Evolutionary conservation across 495 filamentous ascomycete species (phyloP), one percentile per base, ranked within the genome.

Genomic region (Xylaria acuta): DNA sequence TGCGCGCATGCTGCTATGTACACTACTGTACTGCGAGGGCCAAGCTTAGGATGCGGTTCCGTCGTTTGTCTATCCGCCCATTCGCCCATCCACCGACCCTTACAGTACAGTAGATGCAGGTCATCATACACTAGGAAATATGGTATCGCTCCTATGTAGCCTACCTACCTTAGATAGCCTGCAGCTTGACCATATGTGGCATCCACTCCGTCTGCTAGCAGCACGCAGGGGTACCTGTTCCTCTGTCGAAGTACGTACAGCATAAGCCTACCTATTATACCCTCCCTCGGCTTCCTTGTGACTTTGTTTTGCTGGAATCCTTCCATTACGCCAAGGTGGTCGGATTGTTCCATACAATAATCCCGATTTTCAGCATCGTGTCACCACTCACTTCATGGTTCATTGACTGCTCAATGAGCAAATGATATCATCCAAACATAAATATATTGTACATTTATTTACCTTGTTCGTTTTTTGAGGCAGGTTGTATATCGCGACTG

Each of bases 31-130:
- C 32, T 59, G 3, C 58, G 1, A 5, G 8, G 58, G 58, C 58
- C 58, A 60, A 60, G 58, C 58, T 38, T 60, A 60, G 58, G 58
- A 60, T 60, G 18, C 34, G 41, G 40, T 47, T n/a, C 63, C 12
- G 11, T 65, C 63, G 41, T 16, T 47, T 41, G 63, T 65, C 41
- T 22, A 49, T 47, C 34, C 63, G 63, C 22, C n/a, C 36, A 38
- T 38, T 38, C 36, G 7, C 36, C 36, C 36, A 38, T 38, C 36
- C 36, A 38, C 36, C 36, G n/a, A 40, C 36, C 38, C 18, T 43
- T 27, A 43, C 38, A 22, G 32, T 27, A 43, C 38, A 22, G 32
- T 3, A 38, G 32, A 60, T 36, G 32, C 58, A 60, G 58, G 34
- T 36, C 58, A 30, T 5, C 27, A 14, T 32, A 18, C 53, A 4